A percentile compares a stretch with the other conserved stretches of the same genome.
phyloP scores from a whole-genome alignment of 169 alveolate species.

The Plasmodium inui region DNA sequence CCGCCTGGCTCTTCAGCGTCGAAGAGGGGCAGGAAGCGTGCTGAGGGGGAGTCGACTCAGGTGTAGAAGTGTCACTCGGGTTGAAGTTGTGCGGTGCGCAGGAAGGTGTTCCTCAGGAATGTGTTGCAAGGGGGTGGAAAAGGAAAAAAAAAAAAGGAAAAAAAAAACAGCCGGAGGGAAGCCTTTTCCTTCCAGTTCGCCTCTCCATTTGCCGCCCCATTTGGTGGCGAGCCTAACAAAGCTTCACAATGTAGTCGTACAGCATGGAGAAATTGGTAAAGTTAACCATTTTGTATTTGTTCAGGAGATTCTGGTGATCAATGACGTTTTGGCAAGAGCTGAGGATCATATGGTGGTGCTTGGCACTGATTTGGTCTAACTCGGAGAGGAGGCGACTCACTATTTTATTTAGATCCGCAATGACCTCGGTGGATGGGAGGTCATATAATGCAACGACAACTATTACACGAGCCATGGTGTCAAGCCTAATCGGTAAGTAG shows the following conservation, averaged over 20 bases:
- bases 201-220: neutral
- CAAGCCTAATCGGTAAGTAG: neutral
- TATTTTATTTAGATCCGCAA: neutral
- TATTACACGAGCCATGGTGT: neutral
- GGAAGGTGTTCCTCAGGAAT: no score
- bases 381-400: neutral
- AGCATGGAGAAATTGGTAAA: neutral
- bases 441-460: neutral
- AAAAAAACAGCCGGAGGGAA: neutral
- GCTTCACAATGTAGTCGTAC: neutral
- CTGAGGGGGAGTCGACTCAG: neutral
- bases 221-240: neutral
- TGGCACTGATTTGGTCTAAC: neutral
- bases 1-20: neutral
- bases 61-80: neutral
- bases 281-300: neutral
- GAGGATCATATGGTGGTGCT: neutral
- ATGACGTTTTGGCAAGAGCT: neutral
- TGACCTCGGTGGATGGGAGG: neutral
- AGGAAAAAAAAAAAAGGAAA: neutral
- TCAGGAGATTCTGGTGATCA: neutral
- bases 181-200: neutral
- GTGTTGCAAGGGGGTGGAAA: neutral
- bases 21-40: neutral
- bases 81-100: no score